Conservation (phyloP, 2,329 filamentous ascomycete species). For the Parascedosporium putredinis region DNA sequence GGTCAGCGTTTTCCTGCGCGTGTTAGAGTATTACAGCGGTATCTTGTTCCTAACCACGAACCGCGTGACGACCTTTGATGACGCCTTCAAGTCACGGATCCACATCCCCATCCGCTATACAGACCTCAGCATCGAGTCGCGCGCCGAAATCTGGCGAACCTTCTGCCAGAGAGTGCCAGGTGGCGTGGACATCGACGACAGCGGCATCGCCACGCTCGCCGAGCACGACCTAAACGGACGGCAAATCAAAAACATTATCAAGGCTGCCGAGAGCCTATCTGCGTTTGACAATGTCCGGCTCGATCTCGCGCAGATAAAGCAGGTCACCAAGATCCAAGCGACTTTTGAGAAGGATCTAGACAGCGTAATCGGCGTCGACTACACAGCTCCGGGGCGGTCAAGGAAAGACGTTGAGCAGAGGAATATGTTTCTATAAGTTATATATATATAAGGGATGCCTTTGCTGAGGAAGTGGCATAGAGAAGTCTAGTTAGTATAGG, state of each 20-base stretch:
- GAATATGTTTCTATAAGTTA: constrained; percentile 1
- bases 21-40: constrained; percentile 7
- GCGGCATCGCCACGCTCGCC: background rate
- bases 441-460: background rate
- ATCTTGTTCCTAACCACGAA: background rate
- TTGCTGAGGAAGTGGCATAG: background rate
- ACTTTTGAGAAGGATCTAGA: constrained; percentile 76
- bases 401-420: background rate
- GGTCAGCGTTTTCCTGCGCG: constrained; percentile 3
- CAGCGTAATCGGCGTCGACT: constrained; percentile 52
- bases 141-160: background rate
- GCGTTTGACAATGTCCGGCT: constrained; percentile 62
- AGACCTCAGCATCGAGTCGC: background rate
- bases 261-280: constrained; percentile 55
- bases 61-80: background rate
- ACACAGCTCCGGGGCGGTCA: background rate
- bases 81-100: background rate
- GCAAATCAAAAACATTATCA: background rate
- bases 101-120: background rate
- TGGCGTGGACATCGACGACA: background rate
- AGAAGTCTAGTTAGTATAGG: background rate
- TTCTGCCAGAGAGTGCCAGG: background rate
- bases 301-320: constrained; percentile 67
- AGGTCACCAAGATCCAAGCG: constrained; percentile 72
- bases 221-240: background rate